phyloP scores from a whole-genome alignment of 179 eudicot species.

The Nepenthes alata region DNA sequence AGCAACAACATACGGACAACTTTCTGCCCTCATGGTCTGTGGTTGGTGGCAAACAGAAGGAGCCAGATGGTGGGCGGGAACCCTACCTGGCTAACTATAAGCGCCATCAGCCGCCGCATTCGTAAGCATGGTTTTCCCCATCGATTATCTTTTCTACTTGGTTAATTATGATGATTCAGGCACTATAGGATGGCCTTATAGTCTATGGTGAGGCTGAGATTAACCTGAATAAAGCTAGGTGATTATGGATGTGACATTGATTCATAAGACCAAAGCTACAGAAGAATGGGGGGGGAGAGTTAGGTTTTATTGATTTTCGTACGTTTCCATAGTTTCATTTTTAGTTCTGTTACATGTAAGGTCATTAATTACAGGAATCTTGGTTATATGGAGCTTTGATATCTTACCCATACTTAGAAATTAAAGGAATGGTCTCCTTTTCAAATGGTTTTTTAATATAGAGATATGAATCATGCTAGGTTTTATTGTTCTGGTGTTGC shows the following conservation, averaged over 20 bases:
- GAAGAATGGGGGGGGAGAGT: background rate
- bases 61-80: constrained; percentile 74
- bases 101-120: constrained; percentile 50
- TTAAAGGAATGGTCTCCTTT: background rate
- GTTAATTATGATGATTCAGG: background rate
- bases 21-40: constrained; percentile 34
- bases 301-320: background rate
- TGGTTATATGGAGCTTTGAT: background rate
- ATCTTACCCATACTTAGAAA: constrained; percentile 1
- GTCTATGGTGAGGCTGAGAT: too few relatives aligned
- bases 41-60: constrained; percentile 57
- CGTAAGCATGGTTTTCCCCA: constrained; percentile 16
- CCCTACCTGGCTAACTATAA: constrained; percentile 30
- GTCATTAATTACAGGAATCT: background rate
- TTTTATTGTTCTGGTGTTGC: too few relatives aligned
- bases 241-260: background rate
- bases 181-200: too few relatives aligned
- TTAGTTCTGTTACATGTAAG: background rate
- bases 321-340: background rate
- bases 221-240: background rate
- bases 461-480: too few relatives aligned
- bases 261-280: background rate
- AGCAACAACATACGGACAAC: constrained; percentile 24
- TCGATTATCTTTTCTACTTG: background rate
- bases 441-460: too few relatives aligned